phyloP scores from a whole-genome alignment of 345 rosid genomes.

The Arabis alpina region DNA sequence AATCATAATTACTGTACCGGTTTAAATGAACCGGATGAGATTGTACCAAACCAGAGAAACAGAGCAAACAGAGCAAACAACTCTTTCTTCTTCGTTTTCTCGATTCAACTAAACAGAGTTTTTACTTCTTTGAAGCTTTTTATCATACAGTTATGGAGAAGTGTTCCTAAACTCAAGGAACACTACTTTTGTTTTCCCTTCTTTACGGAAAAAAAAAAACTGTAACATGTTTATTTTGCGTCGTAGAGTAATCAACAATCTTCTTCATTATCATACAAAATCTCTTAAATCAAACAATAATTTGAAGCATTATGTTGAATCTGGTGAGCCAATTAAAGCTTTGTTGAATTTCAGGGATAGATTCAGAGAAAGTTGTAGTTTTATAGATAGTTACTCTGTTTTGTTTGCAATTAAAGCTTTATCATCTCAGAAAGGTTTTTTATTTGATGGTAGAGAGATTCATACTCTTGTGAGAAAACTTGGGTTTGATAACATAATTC shows the following conservation, averaged over 20 bases:
- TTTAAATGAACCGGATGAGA: no score
- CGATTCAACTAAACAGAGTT: no score
- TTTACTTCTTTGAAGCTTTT: no score
- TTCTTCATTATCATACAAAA: constrained; percentile 31
- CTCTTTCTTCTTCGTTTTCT: no score
- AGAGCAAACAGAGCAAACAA: no score
- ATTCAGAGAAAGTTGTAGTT: constrained; percentile 35
- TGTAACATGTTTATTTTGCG: constrained; percentile 19
- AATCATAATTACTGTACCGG: no score
- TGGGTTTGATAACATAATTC: constrained; percentile 42
- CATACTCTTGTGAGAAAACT: constrained; percentile 42
- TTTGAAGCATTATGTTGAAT: constrained; percentile 38
- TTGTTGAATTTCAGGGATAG: constrained; percentile 38
- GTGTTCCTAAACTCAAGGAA: no score
- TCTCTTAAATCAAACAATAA: constrained; percentile 41
- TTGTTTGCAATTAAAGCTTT: constrained; percentile 46
- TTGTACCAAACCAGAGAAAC: no score
- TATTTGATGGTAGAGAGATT: constrained; percentile 41
- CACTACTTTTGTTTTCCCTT: no score
- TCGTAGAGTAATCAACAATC: constrained; percentile 29
- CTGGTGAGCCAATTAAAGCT: constrained; percentile 38
- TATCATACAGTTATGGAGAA: no score
- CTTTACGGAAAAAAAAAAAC: constrained; percentile 1
- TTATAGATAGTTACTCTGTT: constrained; percentile 47
- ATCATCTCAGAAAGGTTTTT: constrained; percentile 29